Evolutionary conservation across 345 rosid species (phyloP), one percentile per base, ranked within the genome.

Genomic region (Aethionema arabicum): DNA sequence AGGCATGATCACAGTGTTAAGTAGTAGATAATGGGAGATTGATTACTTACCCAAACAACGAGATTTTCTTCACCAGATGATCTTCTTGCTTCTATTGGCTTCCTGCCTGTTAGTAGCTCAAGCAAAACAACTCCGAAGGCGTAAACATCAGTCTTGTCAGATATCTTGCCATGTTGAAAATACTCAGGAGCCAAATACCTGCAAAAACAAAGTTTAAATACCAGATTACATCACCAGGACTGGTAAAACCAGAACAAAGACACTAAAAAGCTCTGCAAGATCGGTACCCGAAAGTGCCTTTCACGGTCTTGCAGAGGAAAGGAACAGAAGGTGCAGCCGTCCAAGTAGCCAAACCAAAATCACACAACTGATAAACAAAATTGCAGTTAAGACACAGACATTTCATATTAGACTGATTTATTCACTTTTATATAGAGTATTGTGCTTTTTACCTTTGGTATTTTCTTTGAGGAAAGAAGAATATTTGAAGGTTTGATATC

Each of bases 291-390:
- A 93, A 93, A 64, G 99, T 93, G 74, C 99, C 99, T 81, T 93
- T 93, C 42, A 93, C 99, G 21, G 99, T 93, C 74, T 87, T 93
- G 87, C 99, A 93, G 5, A 93, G 97, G 74, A 93, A 85, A 60
- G 97, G 97, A 69, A 83, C 83, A 0, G 97, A 93, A 30, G 97
- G 97, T 15, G 96, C 91, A 48, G 96, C 79, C n/a, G 97, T 93
- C 99, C 99, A 93, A 38, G 96, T 84, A 57, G 99, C 99, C 70
- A 93, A 83, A 36, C 99, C 97, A 52, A 93, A 93, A 77, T 93
- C 99, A 76, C 99, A 93, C 68, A 93, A 73, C 99, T 93, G 81
- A 37, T 73, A 21, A 40, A 27, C n/a, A 3, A 43, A 43, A 43
- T 11, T 6, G 5, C 13, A 33, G 13, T 4, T 41, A 32, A 39